Base-by-base conservation (phyloP, 192 early-diverging fungal genomes). In the Coemansia sp. region DNA sequence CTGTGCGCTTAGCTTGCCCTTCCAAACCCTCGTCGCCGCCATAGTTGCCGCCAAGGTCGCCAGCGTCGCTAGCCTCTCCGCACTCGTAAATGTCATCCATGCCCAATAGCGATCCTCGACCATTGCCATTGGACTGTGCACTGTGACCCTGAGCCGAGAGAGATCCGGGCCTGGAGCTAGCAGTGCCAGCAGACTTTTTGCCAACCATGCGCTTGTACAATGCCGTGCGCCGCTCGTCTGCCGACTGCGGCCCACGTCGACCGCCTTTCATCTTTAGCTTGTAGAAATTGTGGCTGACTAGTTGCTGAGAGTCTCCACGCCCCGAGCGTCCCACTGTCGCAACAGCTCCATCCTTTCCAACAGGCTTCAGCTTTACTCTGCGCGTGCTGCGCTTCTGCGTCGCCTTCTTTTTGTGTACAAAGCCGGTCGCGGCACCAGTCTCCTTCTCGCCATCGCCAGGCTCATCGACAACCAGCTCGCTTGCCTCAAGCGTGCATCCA, bases 301-400 rank as follows among this genome's bases (percentile, higher is more conserved):
- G 68, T 5, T 74, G 70, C 11, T 67, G 58, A 6, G 47, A 33
- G 39, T 45, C 58, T 5, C 69, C 21, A 10, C 61, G 64, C 25
- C 42, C 12, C 12, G 68, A n/a, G 14, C 52, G 58, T 26, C 9
- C 42, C 14, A 69, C 6, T 47, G 25, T n/a, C 6, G 47, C 35
- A 8, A 55, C 37, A 21, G 33, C 34, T 3, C 63, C 64, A n/a
- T 77, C 65, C 16, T 77, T 66, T 20, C 52, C 64, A 11, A 70
- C 59, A 1, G 81, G 81, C 41, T 53, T 68, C 25, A 83, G 66
- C 71, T 78, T 83, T 4, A 78, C 81, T 35, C 81, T 61, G 31
- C 81, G 72, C 6, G 76, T 77, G 63, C 76, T 77, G 33, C 81
- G 81, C 50, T 83, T 83, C 48, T 83, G 81, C 0, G 81, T 83